Conservation (phyloP, 768 basidiomycete genomes). For the Lentinula guzmanii region DNA sequence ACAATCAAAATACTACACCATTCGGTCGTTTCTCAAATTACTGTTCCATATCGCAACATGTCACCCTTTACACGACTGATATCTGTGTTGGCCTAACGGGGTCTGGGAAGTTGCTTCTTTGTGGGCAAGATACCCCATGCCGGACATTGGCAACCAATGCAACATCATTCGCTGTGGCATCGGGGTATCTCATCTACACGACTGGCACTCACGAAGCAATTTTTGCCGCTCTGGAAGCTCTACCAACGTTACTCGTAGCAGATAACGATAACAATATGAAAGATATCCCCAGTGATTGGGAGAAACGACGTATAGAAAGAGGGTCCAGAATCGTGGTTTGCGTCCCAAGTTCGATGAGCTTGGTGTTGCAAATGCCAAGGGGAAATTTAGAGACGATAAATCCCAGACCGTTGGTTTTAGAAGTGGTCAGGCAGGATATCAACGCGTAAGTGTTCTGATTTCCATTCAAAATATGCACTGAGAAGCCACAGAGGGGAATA, state of each 20-base stretch:
- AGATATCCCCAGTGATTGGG: constrained; percentile 35
- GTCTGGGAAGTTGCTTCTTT: constrained; percentile 59
- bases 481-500: constrained; percentile 54
- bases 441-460: constrained; percentile 45
- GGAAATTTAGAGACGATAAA: constrained; percentile 96
- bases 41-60: background rate
- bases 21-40: background rate
- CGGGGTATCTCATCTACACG: constrained; percentile 79
- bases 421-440: constrained; percentile 71
- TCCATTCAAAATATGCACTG: background rate
- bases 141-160: constrained; percentile 41
- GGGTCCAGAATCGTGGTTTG: constrained; percentile 87
- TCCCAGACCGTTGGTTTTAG: constrained; percentile 86
- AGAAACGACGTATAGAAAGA: constrained; percentile 78
- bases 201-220: constrained; percentile 76
- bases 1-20: constrained; percentile 13
- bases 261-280: constrained; percentile 23
- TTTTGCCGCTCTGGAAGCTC: constrained; percentile 53
- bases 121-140: constrained; percentile 19
- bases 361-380: constrained; percentile 96
- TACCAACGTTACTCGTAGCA: constrained; percentile 14
- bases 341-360: constrained; percentile 79
- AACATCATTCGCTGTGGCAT: constrained; percentile 70
- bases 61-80: background rate
- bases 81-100: constrained; percentile 61